phyloP scores from a whole-genome alignment of 768 basidiomycete genomes.

The Agaricus bisporus region DNA sequence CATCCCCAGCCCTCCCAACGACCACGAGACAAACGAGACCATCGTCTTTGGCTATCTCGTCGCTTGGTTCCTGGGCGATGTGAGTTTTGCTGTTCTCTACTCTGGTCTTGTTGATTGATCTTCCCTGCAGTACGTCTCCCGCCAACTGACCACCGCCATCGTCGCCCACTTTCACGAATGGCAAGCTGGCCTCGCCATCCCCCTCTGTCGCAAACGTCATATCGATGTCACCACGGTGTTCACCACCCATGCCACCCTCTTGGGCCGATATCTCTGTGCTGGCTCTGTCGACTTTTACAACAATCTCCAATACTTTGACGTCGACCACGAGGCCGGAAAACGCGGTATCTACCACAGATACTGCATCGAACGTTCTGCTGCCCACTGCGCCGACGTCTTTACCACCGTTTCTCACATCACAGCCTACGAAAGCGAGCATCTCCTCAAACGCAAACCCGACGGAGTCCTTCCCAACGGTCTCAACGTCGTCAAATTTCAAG shows the following conservation, averaged over 20 bases:
- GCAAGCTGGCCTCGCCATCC: constrained; percentile 96
- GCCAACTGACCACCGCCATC: constrained; percentile 79
- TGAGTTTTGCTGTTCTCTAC: constrained; percentile 30
- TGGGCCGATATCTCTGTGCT: constrained; percentile 97
- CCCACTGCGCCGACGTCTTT: constrained; percentile 97
- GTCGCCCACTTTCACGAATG: constrained; percentile 99
- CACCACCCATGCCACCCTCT: constrained; percentile 96
- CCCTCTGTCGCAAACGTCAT: constrained; percentile 91
- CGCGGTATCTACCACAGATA: constrained; percentile 97
- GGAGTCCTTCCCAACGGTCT: constrained; percentile 96
- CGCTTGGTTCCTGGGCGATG: constrained; percentile 99
- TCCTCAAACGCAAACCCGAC: constrained; percentile 96
- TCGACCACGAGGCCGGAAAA: constrained; percentile 98
- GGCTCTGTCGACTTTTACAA: constrained; percentile 99
- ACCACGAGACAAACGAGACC: constrained; percentile 97
- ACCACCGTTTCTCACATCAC: constrained; percentile 98
- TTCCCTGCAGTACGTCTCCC: constrained; percentile 61
- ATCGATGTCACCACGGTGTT: constrained; percentile 99
- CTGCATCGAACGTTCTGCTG: constrained; percentile 92
- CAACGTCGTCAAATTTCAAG: constrained; percentile 98
- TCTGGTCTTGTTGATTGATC: constrained; percentile 2
- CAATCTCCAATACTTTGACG: constrained; percentile 98
- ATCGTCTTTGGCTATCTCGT: constrained; percentile 97
- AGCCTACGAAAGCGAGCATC: constrained; percentile 93
- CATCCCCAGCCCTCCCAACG: constrained; percentile 93